Evolutionary conservation across 495 filamentous ascomycete genomes (phyloP), one percentile per base, ranked within the genome.

Genomic region (Chaetomium fimeti): DNA sequence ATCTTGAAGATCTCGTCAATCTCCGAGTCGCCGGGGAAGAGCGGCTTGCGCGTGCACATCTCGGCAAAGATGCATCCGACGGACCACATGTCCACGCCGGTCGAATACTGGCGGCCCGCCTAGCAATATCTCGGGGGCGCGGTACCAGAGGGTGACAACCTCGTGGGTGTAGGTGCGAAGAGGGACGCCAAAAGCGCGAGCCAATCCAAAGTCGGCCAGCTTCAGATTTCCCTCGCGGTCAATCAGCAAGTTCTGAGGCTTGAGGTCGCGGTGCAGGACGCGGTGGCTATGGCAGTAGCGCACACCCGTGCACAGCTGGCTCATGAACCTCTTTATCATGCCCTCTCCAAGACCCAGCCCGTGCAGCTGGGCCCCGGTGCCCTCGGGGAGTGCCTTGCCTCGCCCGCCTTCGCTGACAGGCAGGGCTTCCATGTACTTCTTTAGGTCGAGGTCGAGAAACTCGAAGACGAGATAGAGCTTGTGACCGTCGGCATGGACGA

Each of bases 1-100:
- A 98, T 99, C 79, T 96, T 98, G 83, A 98, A 98, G 70, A 99
- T 98, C 79, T 99, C 95, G 70, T 99, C 94, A 77, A 99, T 98
- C 75, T 99, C 94, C 2, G 92, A 97, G 75, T 99, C 95, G 43
- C 94, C 94, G 28, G 94, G 94, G 83, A 99, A 98, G 15, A 98
- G 80, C 7, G 94, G 93, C 78, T 97, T 98, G 71, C 92, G 89
- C 18, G 95, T 99, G 82, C 92, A 97, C 95, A 99, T 98, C 78
- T 99, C 94, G 16, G 95, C 94, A 76, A 99, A 99, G 77, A 99
- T 99, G 74, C 94, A 96, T 48, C 94, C 94, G 57, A 93, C 87
- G 36, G 92, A 96, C 94, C 94, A 99, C 95, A 99, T 98, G 75
- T 99, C 94, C 48, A 99, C 93, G 66, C 95, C 94, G 52, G 94